A percentile compares a stretch with the other conserved stretches of the same genome.
These are phyloP conservation scores for Ustulina deusta DNA, from an alignment of 2,329 filamentous ascomycete species.

Conservation along the genomic window DNA sequence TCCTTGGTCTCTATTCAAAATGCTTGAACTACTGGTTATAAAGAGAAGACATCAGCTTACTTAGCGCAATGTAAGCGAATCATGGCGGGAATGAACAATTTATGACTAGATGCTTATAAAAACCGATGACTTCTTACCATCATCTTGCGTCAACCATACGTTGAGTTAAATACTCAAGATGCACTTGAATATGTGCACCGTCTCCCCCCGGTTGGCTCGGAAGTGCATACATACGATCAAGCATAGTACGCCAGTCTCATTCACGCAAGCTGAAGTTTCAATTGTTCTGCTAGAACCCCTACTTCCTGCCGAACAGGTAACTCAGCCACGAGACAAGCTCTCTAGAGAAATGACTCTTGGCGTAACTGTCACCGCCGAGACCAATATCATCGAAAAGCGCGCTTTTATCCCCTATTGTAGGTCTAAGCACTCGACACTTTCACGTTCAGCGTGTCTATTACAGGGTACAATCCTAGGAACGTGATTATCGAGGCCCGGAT, in stretches of 20 bases:
- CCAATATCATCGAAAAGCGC: background rate
- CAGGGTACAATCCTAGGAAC: background rate
- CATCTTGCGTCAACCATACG: background rate
- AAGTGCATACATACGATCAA: background rate
- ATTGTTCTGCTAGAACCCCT: background rate
- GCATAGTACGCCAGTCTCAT: background rate
- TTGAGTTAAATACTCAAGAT: background rate
- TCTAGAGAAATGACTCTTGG: background rate
- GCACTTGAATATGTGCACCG: background rate
- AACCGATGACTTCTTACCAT: background rate
- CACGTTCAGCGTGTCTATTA: background rate
- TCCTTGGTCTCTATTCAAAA: constrained; percentile 1
- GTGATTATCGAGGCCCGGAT: no score
- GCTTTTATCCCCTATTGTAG: background rate
- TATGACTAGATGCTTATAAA: constrained; percentile 9
- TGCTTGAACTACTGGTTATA: constrained; percentile 3
- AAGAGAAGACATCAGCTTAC: constrained; percentile 7
- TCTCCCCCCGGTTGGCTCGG: background rate
- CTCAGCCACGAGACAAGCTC: background rate
- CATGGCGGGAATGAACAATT: constrained; percentile 11
- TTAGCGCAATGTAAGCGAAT: constrained; percentile 10
- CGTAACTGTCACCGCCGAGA: background rate
- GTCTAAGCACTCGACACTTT: background rate
- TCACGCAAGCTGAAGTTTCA: background rate
- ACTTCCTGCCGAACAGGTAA: no score